Percentiles rank a stretch among this genome's conserved stretches.
phyloP scores from a whole-genome alignment of 2,329 filamentous ascomycete species.

The Monosporascus sp. region DNA sequence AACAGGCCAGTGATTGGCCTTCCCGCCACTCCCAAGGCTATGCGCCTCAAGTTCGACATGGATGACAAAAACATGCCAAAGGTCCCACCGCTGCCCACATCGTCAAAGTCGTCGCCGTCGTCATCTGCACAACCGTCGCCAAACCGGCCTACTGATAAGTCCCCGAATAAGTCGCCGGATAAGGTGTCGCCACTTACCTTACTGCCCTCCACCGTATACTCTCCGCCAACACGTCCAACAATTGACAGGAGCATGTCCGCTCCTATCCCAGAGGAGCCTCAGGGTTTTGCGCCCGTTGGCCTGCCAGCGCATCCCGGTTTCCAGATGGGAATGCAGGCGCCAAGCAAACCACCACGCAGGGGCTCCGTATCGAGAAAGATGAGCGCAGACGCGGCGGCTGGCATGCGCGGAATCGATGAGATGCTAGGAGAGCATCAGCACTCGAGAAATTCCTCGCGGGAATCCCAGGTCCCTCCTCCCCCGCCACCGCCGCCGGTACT shows the following conservation, averaged over 20 bases:
- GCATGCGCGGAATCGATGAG: conserved; percentile 44
- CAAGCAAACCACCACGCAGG: conserved; percentile 18
- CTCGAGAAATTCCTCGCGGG: conserved; percentile 42
- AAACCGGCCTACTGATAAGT: conserved; percentile 22
- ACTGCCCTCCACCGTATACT: conserved; percentile 56
- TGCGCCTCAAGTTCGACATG: conserved; percentile 70
- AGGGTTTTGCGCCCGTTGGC: conserved; percentile 23
- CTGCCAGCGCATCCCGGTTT: conserved; percentile 37
- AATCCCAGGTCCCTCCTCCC: conserved; percentile 45
- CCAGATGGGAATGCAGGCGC: conserved; percentile 25
- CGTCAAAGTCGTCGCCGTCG: conserved; percentile 39
- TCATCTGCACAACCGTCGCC: conserved; percentile 32
- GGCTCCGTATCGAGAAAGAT: conserved; percentile 31
- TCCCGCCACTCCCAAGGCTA: conserved; percentile 87
- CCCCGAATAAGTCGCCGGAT: conserved; percentile 24
- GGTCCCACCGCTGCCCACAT: conserved; percentile 48
- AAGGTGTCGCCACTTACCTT: conserved; percentile 35
- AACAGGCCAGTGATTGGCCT: conserved; percentile 61
- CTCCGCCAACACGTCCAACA: conserved; percentile 43
- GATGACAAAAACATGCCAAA: conserved; percentile 49
- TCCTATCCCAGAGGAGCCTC: conserved; percentile 44
- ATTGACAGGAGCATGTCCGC: conserved; percentile 61
- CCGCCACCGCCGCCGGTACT: conserved; percentile 52
- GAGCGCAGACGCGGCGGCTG: conserved; percentile 31
- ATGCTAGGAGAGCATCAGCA: conserved; percentile 30